phyloP scores from a whole-genome alignment of 371 early-diverging fungal genomes.

The Coemansia sp. region DNA sequence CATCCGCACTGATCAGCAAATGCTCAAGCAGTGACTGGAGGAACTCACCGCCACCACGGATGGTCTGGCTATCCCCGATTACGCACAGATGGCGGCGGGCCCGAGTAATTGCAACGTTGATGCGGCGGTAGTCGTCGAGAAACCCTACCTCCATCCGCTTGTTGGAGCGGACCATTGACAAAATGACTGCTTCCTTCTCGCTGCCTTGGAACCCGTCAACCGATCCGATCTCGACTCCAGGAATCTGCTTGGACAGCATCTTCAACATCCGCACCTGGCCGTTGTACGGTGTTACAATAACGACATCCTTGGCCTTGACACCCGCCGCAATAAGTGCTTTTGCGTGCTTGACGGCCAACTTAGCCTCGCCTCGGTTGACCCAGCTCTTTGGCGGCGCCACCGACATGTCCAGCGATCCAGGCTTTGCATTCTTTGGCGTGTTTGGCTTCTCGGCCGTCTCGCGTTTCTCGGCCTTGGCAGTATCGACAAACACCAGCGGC shows the following conservation, averaged over 20 bases:
- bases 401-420: neutral
- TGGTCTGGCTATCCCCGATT: conserved; percentile 71
- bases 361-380: conserved; percentile 76
- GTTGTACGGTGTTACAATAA: conserved; percentile 83
- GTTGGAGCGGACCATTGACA: conserved; percentile 89
- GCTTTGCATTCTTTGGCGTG: too few relatives aligned
- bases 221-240: conserved; percentile 72
- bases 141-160: conserved; percentile 84
- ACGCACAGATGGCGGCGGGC: conserved; percentile 87
- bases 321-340: conserved; percentile 63
- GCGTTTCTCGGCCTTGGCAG: conserved; percentile 56
- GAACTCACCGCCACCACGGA: conserved; percentile 5
- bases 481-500: conserved; percentile 69
- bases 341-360: conserved; percentile 64
- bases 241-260: conserved; percentile 55
- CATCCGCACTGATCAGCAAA: neutral
- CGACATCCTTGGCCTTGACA: conserved; percentile 65
- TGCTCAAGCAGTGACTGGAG: conserved; percentile 6
- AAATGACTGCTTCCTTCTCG: conserved; percentile 89
- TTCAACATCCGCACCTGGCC: conserved; percentile 67
- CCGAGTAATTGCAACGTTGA: conserved; percentile 95
- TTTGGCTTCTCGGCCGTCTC: neutral
- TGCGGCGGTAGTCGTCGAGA: conserved; percentile 77
- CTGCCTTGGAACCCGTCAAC: conserved; percentile 98
- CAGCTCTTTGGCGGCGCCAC: neutral